These are phyloP conservation scores for Saturnispora diversa DNA, from an alignment of 805 yeast genomes.

Conservation along the genomic window DNA sequence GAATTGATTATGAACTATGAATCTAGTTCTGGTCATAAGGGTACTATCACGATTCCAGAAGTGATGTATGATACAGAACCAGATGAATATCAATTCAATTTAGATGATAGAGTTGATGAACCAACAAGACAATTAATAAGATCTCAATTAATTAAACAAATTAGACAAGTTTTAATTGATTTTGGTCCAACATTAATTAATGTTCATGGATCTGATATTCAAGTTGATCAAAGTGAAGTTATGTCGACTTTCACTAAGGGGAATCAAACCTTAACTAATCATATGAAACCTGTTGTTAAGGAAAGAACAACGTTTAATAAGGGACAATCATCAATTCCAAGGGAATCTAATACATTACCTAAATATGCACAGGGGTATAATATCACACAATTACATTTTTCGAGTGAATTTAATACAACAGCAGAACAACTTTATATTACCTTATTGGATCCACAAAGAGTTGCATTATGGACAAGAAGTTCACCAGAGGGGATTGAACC, in stretches of 20 bases:
- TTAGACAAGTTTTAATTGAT: constrained; percentile 48
- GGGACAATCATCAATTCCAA: constrained; percentile 7
- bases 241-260: constrained; percentile 47
- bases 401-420: constrained; percentile 76
- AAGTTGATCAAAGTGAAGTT: constrained; percentile 62
- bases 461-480: constrained; percentile 88
- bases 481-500: constrained; percentile 48
- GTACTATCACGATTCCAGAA: constrained; percentile 81
- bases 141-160: constrained; percentile 53
- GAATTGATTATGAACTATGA: constrained; percentile 43
- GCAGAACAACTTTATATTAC: constrained; percentile 81
- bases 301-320: constrained; percentile 26
- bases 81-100: constrained; percentile 80
- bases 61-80: constrained; percentile 84
- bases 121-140: constrained; percentile 42
- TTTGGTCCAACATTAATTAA: constrained; percentile 75
- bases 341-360: constrained; percentile 13
- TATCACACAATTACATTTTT: constrained; percentile 70
- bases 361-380: constrained; percentile 56
- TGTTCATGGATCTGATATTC: constrained; percentile 80
- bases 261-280: constrained; percentile 32
- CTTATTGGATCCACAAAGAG: constrained; percentile 64
- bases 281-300: constrained; percentile 22
- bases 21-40: constrained; percentile 30
- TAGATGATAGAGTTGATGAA: constrained; percentile 52